phyloP scores from a whole-genome alignment of 106 monocot genomes.

The Acorus gramineus region DNA sequence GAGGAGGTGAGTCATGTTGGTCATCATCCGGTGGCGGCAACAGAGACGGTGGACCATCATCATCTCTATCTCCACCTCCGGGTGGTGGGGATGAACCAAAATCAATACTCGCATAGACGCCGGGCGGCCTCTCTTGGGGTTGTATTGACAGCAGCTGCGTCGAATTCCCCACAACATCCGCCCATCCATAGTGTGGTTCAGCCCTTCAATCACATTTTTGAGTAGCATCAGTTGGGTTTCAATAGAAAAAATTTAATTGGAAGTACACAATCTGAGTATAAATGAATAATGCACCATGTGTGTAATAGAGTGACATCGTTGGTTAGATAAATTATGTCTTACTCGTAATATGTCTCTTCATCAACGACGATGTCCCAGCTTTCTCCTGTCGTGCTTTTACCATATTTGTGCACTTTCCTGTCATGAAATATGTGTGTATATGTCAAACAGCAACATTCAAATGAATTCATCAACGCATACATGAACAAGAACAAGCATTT shows the following conservation, averaged over 20 bases:
- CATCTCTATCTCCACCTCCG: too few relatives aligned
- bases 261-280: too few relatives aligned
- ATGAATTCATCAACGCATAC: not conserved
- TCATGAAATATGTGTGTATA: conserved; percentile 2
- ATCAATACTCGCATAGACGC: conserved; percentile 41
- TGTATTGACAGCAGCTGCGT: conserved; percentile 76
- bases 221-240: too few relatives aligned
- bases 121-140: conserved; percentile 61
- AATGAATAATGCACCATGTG: too few relatives aligned
- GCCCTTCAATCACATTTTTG: conserved; percentile 21
- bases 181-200: conserved; percentile 99
- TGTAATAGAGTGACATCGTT: too few relatives aligned
- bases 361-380: conserved; percentile 91
- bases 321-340: conserved; percentile 9
- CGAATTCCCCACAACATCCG: conserved; percentile 86
- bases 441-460: not conserved
- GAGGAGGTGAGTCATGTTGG: conserved; percentile 16
- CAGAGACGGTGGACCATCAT: too few relatives aligned
- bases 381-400: conserved; percentile 87
- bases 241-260: too few relatives aligned
- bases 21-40: conserved; percentile 11
- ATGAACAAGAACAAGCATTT: too few relatives aligned
- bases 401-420: conserved; percentile 97
- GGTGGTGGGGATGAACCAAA: conserved; percentile 25
- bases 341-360: conserved; percentile 92